phyloP scores from a whole-genome alignment of 2,329 filamentous ascomycete species.

The Talaromyces sp. region DNA sequence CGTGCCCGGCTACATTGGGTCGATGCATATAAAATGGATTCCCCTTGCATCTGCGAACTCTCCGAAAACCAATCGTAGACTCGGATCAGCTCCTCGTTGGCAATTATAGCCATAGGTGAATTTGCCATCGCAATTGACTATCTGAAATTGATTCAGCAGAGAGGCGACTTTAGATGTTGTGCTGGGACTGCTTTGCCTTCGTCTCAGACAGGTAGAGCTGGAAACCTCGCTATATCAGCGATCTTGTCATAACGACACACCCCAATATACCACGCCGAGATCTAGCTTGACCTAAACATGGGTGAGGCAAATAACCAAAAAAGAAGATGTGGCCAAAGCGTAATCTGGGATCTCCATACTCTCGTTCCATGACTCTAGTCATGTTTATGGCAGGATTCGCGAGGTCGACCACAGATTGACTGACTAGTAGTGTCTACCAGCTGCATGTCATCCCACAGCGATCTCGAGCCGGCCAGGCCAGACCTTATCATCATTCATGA shows the following conservation, averaged over 20 bases:
- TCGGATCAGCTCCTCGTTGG: slow-evolving; percentile 7
- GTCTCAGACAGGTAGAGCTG: too few species aligned
- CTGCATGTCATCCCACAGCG: neutral
- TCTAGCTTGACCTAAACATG: slow-evolving; percentile 4
- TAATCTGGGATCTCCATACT: neutral
- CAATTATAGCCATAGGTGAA: slow-evolving; percentile 8
- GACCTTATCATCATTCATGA: neutral
- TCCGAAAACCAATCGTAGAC: slow-evolving; percentile 23
- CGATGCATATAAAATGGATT: slow-evolving; percentile 25
- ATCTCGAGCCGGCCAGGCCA: neutral
- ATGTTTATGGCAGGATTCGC: neutral
- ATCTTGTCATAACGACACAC: slow-evolving; percentile 4
- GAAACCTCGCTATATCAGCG: neutral
- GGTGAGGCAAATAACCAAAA: neutral
- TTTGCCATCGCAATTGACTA: neutral
- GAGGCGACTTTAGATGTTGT: neutral
- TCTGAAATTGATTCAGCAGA: neutral
- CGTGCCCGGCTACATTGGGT: slow-evolving; percentile 28
- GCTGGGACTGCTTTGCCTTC: neutral
- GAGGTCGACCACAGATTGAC: slow-evolving; percentile 2
- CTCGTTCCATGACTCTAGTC: neutral
- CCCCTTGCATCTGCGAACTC: slow-evolving; percentile 36
- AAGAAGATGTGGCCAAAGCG: slow-evolving; percentile 11
- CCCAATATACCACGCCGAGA: neutral
- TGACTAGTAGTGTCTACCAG: neutral